phyloP scores from a whole-genome alignment of 1,139 yeast species.

The Meyerozyma carpophila region DNA sequence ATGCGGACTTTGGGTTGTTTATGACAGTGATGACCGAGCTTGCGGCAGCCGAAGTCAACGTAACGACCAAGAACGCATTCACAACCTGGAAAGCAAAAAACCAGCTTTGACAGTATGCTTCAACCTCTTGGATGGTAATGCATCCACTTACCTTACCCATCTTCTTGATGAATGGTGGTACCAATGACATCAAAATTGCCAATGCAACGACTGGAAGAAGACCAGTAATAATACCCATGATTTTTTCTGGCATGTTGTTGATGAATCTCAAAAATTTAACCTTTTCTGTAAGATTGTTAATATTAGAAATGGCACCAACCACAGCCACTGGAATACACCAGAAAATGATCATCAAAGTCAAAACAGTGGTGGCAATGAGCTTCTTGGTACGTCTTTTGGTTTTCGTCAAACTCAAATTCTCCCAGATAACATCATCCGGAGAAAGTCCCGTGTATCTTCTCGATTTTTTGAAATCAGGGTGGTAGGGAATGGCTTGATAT shows the following conservation, averaged over 20 bases:
- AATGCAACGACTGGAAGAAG: constrained; percentile 66
- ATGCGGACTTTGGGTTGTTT: constrained; percentile 47
- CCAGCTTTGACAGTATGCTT: constrained; percentile 78
- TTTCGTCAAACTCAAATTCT: constrained; percentile 49
- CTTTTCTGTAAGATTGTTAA: constrained; percentile 56
- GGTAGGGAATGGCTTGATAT: constrained; percentile 71
- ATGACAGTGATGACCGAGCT: constrained; percentile 58
- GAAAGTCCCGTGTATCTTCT: constrained; percentile 57
- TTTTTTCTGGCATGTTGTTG: constrained; percentile 49
- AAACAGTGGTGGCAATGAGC: constrained; percentile 35
- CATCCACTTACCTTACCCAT: constrained; percentile 72
- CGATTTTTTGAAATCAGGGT: constrained; percentile 55
- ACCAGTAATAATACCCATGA: constrained; percentile 71
- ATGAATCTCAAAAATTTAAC: constrained; percentile 62
- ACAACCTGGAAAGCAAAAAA: constrained; percentile 87
- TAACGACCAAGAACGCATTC: constrained; percentile 75
- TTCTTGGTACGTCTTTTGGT: constrained; percentile 37
- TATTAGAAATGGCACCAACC: constrained; percentile 73
- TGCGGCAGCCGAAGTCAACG: constrained; percentile 74
- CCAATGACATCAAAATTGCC: constrained; percentile 63
- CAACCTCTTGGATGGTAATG: constrained; percentile 66
- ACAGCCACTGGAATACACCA: constrained; percentile 90
- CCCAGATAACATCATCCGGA: constrained; percentile 84
- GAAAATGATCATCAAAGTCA: constrained; percentile 55
- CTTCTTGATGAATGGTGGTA: constrained; percentile 67